Evolutionary conservation across 192 early-diverging fungal species (phyloP).

Genomic region (Coemansia sp.): DNA sequence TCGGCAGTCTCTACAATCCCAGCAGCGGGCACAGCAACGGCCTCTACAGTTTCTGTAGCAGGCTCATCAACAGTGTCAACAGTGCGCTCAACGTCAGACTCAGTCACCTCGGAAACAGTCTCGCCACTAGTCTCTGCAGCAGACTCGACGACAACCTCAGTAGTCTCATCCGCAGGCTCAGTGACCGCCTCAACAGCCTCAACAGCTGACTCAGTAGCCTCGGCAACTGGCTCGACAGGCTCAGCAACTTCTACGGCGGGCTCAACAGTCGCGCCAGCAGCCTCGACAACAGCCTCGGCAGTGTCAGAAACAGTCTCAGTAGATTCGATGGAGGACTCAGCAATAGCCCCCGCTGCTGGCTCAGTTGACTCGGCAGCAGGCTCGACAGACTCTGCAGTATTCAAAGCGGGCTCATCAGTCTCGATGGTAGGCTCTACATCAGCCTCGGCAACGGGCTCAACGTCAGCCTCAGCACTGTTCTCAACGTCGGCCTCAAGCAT

Average conservation of each 20-base stretch:
- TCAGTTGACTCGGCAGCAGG: too few relatives aligned
- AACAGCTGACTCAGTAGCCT: neutral
- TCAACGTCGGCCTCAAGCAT: too few relatives aligned
- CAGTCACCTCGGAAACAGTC: neutral
- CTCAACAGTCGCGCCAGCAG: too few relatives aligned
- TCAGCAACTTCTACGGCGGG: too few relatives aligned
- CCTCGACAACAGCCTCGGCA: too few relatives aligned
- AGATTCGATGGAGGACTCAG: neutral
- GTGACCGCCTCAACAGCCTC: neutral
- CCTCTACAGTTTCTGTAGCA: too few relatives aligned
- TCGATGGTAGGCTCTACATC: too few relatives aligned
- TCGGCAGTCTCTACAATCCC: too few relatives aligned
- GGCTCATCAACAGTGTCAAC: neutral
- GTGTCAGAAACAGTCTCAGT: neutral
- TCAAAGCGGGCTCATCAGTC: neutral
- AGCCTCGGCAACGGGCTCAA: neutral
- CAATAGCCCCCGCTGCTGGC: too few relatives aligned
- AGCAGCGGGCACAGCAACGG: too few relatives aligned
- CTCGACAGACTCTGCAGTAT: conserved; percentile 1
- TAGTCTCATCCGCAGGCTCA: conserved; percentile 2
- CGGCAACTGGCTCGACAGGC: conserved; percentile 1
- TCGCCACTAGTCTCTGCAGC: neutral
- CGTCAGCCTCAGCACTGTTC: neutral
- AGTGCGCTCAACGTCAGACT: too few relatives aligned
- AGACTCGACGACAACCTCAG: neutral